Evolutionary conservation across 2,329 filamentous ascomycete species (phyloP).

Genomic region (Drechslera avenae): DNA sequence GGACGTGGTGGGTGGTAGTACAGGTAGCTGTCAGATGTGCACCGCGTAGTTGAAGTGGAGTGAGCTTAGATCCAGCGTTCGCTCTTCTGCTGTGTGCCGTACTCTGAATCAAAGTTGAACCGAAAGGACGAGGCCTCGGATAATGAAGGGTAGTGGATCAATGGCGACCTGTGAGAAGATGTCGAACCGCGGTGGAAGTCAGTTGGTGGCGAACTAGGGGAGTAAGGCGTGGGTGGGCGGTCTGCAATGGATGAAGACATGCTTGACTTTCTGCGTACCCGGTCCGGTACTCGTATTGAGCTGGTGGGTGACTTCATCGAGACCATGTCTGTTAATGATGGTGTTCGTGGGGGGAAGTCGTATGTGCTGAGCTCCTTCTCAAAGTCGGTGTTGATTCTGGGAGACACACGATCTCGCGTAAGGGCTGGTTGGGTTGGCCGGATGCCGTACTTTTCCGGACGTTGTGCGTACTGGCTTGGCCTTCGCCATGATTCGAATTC

Average conservation of each 20-base stretch:
- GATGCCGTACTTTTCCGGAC: constrained; percentile 45
- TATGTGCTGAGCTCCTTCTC: constrained; percentile 43
- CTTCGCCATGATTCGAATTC: constrained; percentile 50
- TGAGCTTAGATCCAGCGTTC: constrained; percentile 26
- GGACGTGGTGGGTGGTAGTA: constrained; percentile 14
- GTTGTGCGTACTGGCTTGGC: constrained; percentile 46
- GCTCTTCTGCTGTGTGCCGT: constrained; percentile 24
- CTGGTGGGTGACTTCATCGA: constrained; percentile 32
- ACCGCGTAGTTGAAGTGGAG: constrained; percentile 6
- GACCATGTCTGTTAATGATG: constrained; percentile 31
- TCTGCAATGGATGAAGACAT: constrained; percentile 42
- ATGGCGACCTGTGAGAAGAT: constrained; percentile 38
- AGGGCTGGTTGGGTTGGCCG: constrained; percentile 34
- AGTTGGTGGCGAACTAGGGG: constrained; percentile 38
- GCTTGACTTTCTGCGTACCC: constrained; percentile 44
- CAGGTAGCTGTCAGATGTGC: constrained; percentile 15
- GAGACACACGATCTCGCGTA: constrained; percentile 33
- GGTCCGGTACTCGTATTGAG: constrained; percentile 41
- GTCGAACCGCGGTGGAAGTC: constrained; percentile 37
- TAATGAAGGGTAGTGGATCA: constrained; percentile 46
- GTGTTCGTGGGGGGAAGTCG: constrained; percentile 34
- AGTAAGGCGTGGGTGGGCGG: constrained; percentile 48
- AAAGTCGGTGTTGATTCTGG: constrained; percentile 36
- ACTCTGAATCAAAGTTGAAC: constrained; percentile 40
- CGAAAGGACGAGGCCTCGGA: constrained; percentile 47